Percentiles rank a stretch among this genome's conserved stretches.
phyloP scores from a whole-genome alignment of 2,329 filamentous ascomycete species.

The Thielaviopsis populi region DNA sequence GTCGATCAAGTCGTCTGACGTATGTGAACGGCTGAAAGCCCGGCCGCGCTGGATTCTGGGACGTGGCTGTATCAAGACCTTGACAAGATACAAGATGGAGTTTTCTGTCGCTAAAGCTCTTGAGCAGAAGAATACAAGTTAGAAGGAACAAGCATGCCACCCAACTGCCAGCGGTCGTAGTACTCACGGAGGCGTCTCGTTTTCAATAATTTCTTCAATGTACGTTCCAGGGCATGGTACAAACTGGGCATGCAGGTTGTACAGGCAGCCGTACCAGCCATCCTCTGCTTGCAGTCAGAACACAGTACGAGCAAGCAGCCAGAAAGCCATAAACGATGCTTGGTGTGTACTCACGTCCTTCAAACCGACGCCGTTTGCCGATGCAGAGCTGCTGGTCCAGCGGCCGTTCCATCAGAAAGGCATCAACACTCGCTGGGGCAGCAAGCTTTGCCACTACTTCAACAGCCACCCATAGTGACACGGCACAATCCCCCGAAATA shows the following conservation, averaged over 20 bases:
- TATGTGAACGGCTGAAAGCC: not conserved
- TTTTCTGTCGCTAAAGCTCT: conserved; percentile 32
- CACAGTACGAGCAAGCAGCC: not conserved
- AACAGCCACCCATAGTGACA: conserved; percentile 34
- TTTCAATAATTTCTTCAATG: conserved; percentile 33
- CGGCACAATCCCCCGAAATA: conserved; percentile 23
- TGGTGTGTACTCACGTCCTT: conserved; percentile 13
- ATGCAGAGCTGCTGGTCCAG: conserved; percentile 17
- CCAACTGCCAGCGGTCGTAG: not conserved
- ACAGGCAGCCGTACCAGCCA: conserved; percentile 32
- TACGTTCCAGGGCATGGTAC: conserved; percentile 28
- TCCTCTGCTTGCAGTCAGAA: conserved; percentile 11
- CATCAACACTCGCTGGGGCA: conserved; percentile 19
- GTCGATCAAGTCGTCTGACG: conserved; percentile 41
- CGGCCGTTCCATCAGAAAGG: conserved; percentile 14
- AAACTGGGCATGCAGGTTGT: conserved; percentile 34
- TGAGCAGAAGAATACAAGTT: not conserved
- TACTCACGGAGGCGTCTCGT: conserved; percentile 30
- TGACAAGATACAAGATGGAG: conserved; percentile 34
- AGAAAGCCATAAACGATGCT: not conserved
- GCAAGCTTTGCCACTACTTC: conserved; percentile 31
- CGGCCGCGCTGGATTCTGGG: conserved; percentile 3
- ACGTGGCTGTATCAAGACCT: conserved; percentile 22
- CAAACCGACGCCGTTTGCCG: conserved; percentile 14
- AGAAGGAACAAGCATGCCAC: not conserved